Evolutionary conservation across 2,329 filamentous ascomycete species (phyloP), one percentile per base, ranked within the genome.

Genomic region (Mycosphaerella arachidis): DNA sequence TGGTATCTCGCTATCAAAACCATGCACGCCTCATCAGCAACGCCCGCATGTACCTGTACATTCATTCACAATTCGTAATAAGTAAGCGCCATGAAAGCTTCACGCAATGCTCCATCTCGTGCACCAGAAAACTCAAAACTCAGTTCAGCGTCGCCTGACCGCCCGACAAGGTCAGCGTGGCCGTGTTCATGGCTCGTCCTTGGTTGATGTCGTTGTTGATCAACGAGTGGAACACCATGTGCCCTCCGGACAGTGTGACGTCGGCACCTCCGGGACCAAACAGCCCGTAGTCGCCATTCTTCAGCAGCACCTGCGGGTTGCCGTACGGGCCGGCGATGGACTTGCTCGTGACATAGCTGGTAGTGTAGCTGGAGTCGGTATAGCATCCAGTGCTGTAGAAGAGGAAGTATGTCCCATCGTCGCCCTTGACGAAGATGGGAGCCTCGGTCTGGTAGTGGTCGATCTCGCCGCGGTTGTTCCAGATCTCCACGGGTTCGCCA

Each of bases 351-450:
- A 65, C 63, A 54, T 69, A 70, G 40, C 57, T 63, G 24, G 63
- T 59, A n/a, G 61, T 65, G 48, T 70, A 70, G 59, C 58, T 60
- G 53, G 60, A 53, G 20, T 60, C 61, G 37, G 56, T 50, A 31
- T 60, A 66, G 63, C 67, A 70, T 33, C 65, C 65, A 6, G 57
- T 65, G 54, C 58, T 62, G 64, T 66, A 70, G 58, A 70, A 69
- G 27, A 69, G 57, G 46, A 66, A 66, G 53, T 68, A 67, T 6
- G 53, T 62, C 9, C 60, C 62, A 16, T 61, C 58, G n/a, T 53
- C 45, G n/a, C 53, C 48, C 33, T 63, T 63, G 27, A 66, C 56
- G 31, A 70, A 48, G 33, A 55, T 46, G 1, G 68, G 68, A 9
- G 66, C 68, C 55, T 70, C 68, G 7, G 60, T 58, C 30, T 67